phyloP scores from a whole-genome alignment of 331 rosid genomes.

The Stylosanthes scabra region DNA sequence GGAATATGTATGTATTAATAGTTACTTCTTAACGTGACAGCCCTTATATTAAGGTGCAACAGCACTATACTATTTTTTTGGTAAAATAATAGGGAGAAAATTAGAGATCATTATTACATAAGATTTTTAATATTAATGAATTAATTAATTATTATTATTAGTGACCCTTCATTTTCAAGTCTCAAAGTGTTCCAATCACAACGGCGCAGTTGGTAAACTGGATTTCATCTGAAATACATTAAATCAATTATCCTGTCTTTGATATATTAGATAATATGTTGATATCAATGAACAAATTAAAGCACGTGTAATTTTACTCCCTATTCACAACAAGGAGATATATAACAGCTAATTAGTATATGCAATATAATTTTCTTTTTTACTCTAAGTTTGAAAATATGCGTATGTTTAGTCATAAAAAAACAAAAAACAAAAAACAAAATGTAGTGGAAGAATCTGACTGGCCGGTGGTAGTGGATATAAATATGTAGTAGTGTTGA shows the following conservation, averaged over 20 bases:
- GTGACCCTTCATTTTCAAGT: slow-evolving; percentile 17
- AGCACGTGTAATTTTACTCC: background rate
- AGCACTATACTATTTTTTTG: background rate
- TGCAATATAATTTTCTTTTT: too few relatives aligned
- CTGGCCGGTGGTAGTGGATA: too few relatives aligned
- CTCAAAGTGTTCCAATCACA: background rate
- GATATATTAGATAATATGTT: background rate
- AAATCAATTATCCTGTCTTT: background rate
- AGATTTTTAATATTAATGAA: background rate
- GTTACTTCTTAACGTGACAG: background rate
- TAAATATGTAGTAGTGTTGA: too few relatives aligned
- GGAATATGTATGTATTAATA: slow-evolving; percentile 5
- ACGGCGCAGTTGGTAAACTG: background rate
- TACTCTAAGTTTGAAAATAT: too few relatives aligned
- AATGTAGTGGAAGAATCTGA: too few relatives aligned
- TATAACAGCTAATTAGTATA: too few relatives aligned
- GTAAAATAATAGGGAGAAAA: background rate
- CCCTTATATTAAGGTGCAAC: slow-evolving; percentile 19
- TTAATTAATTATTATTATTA: background rate
- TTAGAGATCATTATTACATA: background rate
- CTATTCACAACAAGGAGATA: too few relatives aligned
- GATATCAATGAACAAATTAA: background rate
- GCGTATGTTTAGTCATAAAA: too few relatives aligned
- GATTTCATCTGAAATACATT: background rate
- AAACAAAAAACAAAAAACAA: too few relatives aligned